phyloP scores from a whole-genome alignment of 2,329 filamentous ascomycete genomes.

The Ceratocystiopsis minuta region DNA sequence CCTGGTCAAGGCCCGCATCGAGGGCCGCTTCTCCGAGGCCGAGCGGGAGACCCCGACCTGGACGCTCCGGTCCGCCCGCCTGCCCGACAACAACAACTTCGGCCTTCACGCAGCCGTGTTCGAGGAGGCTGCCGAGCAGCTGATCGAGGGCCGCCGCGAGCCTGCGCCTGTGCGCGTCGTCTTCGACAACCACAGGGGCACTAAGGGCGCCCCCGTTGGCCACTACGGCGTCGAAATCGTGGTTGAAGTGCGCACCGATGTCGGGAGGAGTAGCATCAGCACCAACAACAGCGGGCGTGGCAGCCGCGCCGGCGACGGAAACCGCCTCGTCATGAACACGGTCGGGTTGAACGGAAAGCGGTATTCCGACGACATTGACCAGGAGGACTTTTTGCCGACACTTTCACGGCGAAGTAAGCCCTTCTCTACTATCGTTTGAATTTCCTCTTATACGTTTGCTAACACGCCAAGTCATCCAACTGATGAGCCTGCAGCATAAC shows the following conservation, averaged over 20 bases:
- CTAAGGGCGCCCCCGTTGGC: constrained; percentile 46
- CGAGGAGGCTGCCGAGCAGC: constrained; percentile 46
- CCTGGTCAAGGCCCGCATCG: constrained; percentile 67
- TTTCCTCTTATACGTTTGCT: not conserved
- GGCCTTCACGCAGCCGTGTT: constrained; percentile 50
- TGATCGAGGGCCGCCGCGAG: constrained; percentile 45
- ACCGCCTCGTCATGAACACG: constrained; percentile 29
- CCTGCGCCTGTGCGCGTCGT: constrained; percentile 54
- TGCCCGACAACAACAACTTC: constrained; percentile 40
- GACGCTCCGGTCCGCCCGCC: constrained; percentile 55
- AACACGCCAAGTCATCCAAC: constrained; percentile 40
- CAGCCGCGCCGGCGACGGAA: constrained; percentile 21
- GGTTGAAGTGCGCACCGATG: constrained; percentile 39
- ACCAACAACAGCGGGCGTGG: constrained; percentile 12
- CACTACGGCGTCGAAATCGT: constrained; percentile 56
- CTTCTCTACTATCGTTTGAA: not conserved
- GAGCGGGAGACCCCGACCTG: constrained; percentile 68
- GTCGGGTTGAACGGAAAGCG: constrained; percentile 50
- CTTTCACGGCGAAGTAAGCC: constrained; percentile 53
- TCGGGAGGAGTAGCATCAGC: constrained; percentile 26
- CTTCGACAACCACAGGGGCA: constrained; percentile 51
- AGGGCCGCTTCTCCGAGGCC: constrained; percentile 65
- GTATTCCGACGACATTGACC: constrained; percentile 55
- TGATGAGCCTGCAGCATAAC: constrained; percentile 53
- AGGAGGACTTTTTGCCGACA: constrained; percentile 56